Base-by-base conservation (phyloP, 2,329 filamentous ascomycete genomes). In the Xylaria sp. region DNA sequence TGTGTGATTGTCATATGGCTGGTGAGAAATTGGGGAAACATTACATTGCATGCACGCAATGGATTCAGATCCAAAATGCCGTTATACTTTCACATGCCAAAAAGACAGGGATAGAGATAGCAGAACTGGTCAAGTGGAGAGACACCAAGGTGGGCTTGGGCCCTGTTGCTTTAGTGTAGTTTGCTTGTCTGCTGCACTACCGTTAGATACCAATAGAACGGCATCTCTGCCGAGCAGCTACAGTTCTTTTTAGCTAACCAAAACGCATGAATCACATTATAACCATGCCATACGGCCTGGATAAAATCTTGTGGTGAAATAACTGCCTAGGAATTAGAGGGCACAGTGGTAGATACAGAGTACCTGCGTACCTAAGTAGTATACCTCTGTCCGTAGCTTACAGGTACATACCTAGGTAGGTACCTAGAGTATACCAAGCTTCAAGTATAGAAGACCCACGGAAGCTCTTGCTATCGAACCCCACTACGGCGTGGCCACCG, bases 71-170 rank as follows among this genome's bases (percentile, higher is more conserved):
- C 29, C 20, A 2, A 31, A 49, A 20, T 42, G 47, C 20, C 42
- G 11, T 58, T 61, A 36, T 29, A 64, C 61, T 71, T 71, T 68
- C 67, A 70, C 67, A 70, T 71, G 69, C 51, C 55, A 69, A 42
- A 69, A 42, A 58, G 57, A 62, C 67, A 65, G 39, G 67, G 67
- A 51, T 65, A 38, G 5, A 68, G 67, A 69, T 67, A 68, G 50
- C 56, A 61, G 50, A 53, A 49, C 36, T 25, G n/a, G 17, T 22
- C 4, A 42, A 39, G 57, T 58, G 62, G 63, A 13, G 42, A 45
- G 54, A 49, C 13, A 15, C n/a, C 15, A 33, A 50, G 15, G 39
- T 56, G 38, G 51, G 36, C 38, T 42, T 36, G 10, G 11, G 36
- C 11, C 49, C 49, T 59, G 45, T 66, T 36, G 27, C 27, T 36